Percentiles rank a stretch among this genome's conserved stretches.
Conservation (phyloP, 495 filamentous ascomycete genomes). For the Ascodesmis nigricans region DNA sequence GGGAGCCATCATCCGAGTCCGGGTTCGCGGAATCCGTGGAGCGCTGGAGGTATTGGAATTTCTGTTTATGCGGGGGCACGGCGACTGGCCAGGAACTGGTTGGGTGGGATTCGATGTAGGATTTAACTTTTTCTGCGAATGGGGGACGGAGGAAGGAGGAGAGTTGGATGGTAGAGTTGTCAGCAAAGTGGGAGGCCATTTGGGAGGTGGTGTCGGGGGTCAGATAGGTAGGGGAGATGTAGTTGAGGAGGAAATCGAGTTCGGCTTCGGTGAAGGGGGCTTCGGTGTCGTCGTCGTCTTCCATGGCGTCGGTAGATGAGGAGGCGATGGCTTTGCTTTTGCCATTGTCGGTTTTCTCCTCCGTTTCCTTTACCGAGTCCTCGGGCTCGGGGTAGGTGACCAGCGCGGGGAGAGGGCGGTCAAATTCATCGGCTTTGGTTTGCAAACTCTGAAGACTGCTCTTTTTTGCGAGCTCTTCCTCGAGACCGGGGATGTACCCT, state of each 20-base stretch:
- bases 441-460: slow-evolving; percentile 81
- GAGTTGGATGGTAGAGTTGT: slow-evolving; percentile 61
- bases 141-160: slow-evolving; percentile 53
- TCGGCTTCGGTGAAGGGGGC: slow-evolving; percentile 49
- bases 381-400: slow-evolving; percentile 25
- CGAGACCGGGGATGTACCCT: slow-evolving; percentile 73
- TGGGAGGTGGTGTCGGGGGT: slow-evolving; percentile 79
- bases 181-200: slow-evolving; percentile 52
- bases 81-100: slow-evolving; percentile 46
- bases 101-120: slow-evolving; percentile 46
- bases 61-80: slow-evolving; percentile 82
- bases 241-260: slow-evolving; percentile 68
- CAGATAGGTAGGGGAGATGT: slow-evolving; percentile 73
- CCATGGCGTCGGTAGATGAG: slow-evolving; percentile 26
- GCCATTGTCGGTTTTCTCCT: slow-evolving; percentile 25
- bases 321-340: slow-evolving; percentile 26
- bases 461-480: slow-evolving; percentile 65
- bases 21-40: slow-evolving; percentile 11
- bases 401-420: slow-evolving; percentile 47
- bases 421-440: slow-evolving; percentile 69
- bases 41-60: slow-evolving; percentile 56
- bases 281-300: slow-evolving; percentile 25
- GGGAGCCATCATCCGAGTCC: slow-evolving; percentile 24
- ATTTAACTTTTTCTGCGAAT: slow-evolving; percentile 44
- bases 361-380: slow-evolving; percentile 26